Evolutionary conservation across 495 filamentous ascomycete genomes (phyloP).

Genomic region (Penicillium coprophilum): DNA sequence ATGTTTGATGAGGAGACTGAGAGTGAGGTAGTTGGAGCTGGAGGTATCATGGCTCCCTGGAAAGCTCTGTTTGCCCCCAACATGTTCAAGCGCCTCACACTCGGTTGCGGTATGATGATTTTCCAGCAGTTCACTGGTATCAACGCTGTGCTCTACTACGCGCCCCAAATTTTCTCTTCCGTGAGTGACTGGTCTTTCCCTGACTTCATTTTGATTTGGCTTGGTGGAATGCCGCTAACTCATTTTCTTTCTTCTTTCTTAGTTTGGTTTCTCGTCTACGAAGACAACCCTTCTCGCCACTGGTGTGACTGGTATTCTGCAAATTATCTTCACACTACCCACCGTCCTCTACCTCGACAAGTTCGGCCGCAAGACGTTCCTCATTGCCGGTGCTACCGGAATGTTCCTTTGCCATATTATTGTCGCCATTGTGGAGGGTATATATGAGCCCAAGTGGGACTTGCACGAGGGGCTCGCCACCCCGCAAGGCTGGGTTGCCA

Average conservation of each 20-base stretch:
- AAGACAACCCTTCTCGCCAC: slow-evolving; percentile 63
- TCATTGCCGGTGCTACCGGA: slow-evolving; percentile 67
- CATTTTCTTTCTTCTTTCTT: not conserved
- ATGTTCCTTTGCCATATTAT: slow-evolving; percentile 60
- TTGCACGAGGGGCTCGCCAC: slow-evolving; percentile 23
- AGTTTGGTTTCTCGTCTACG: slow-evolving; percentile 31
- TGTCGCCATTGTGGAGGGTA: slow-evolving; percentile 40
- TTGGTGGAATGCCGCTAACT: not conserved
- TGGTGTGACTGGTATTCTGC: slow-evolving; percentile 68
- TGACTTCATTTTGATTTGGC: not conserved
- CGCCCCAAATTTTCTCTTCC: slow-evolving; percentile 36
- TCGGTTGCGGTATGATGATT: slow-evolving; percentile 45
- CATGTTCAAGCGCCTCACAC: slow-evolving; percentile 66
- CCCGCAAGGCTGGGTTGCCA: slow-evolving; percentile 41
- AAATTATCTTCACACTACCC: slow-evolving; percentile 66
- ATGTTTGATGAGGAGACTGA: slow-evolving; percentile 59
- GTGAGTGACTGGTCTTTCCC: not conserved
- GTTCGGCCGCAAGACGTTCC: slow-evolving; percentile 66
- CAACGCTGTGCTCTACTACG: slow-evolving; percentile 64
- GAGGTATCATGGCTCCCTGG: slow-evolving; percentile 57
- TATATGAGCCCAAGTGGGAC: slow-evolving; percentile 36
- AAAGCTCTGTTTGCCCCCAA: slow-evolving; percentile 48
- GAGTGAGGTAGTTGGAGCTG: slow-evolving; percentile 51
- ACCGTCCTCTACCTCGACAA: slow-evolving; percentile 70
- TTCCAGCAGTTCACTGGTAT: slow-evolving; percentile 65